Evolutionary conservation across 1,284 basidiomycete species (phyloP), one percentile per base, ranked within the genome.

Genomic region (Apiotrichum domesticum): DNA sequence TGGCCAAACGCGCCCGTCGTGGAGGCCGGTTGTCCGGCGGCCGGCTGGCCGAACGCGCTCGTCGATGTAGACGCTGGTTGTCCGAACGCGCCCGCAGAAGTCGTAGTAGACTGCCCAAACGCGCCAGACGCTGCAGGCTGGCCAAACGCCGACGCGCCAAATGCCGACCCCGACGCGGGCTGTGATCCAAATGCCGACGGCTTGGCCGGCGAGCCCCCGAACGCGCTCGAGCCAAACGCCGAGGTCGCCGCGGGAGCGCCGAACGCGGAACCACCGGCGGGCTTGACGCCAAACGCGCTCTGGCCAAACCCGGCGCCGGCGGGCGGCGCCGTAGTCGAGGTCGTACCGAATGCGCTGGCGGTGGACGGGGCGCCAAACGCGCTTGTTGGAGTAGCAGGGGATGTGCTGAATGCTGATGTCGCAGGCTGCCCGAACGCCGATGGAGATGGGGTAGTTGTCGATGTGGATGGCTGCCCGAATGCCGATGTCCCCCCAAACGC

Each of bases 1-100:
- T 39, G 13, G 14, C 29, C 29, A 29, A 29, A 29, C 29, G 50
- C 52, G 56, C 51, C 29, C 56, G 45, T 6, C 32, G 11, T 13
- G 66, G 61, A 14, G 63, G 63, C 62, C 0, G 58, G 41, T 39
- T 39, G 37, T 3, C 63, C 48, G 2, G 57, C 49, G 5, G 64
- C 57, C 3, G 56, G 41, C 29, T 52, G 41, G 33, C 53, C 57
- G 37, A 58, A 58, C 32, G 53, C 49, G 33, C 51, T 59, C 40
- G 56, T 33, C 2, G 37, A 3, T 2, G 37, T 29, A 29, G 29
- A 29, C 29, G 37, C 37, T 39, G 37, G 37, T 51, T 56, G 34
- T 7, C 58, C 58, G 15, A 60, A 60, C 5, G 58, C 46, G 33
- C 49, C 37, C 9, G 9, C 37, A 39, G 9, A 9, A 39, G 9